Base-by-base conservation (phyloP, 768 basidiomycete species). In the Xerocomellus amylosporus region DNA sequence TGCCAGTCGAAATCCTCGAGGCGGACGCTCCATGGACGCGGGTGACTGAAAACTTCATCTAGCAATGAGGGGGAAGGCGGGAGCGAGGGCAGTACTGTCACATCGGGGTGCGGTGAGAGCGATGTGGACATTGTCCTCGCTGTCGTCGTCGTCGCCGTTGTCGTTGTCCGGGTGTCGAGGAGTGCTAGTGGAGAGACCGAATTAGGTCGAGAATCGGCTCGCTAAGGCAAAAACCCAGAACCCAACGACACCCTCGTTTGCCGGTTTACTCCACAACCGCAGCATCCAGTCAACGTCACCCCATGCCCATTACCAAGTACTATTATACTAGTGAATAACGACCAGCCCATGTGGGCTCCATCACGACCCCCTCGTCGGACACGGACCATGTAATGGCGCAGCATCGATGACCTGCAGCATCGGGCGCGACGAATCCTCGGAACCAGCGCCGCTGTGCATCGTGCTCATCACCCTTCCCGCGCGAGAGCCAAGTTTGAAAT, bases 371-470 rank as follows among this genome's bases (percentile, higher is more conserved):
- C 6, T 52, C 34, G 12, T 48, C 26, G 14, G 45, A 33, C 17
- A 19, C 22, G 8, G 3, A 17, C 1, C 31, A 69, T 50, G 55
- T 79, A 77, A 61, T 87, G 70, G 12, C 84, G 82, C 17, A 83
- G 80, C 6, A 77, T 74, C 65, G 83, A 85, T 8, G 77, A 73
- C 58, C 37, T 76, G 78, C 28, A 85, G 63, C 59, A 86, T 83
- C 8, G 82, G 82, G 33, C 74, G 70, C 19, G 78, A 74, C 28
- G 78, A 76, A 41, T 87, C 87, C 55, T 86, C 85, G 24, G 79
- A 76, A 49, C 64, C 73, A 43, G 54, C 75, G 37, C 75, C 75
- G 63, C 77, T 75, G 24, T 24, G 3, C 24, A 24, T 24, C 24
- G 24, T 24, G 5, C 24, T 24, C 24, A 2, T 24, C 24, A 5